These are phyloP conservation scores for Magnolia sinica DNA, from an alignment of 164 flowering plant genomes.

Conservation along the genomic window DNA sequence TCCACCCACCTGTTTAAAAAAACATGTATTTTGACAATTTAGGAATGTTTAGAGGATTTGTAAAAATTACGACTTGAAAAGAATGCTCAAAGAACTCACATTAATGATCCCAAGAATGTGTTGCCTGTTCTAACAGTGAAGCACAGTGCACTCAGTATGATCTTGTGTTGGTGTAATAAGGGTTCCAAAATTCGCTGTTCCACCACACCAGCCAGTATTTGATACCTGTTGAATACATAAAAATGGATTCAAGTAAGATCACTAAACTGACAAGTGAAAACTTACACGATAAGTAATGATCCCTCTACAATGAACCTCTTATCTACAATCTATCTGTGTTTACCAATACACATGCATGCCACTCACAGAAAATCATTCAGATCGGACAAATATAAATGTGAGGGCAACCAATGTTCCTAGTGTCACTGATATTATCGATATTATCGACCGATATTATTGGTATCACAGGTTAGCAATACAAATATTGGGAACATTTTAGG, in stretches of 20 bases:
- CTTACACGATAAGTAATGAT: no score
- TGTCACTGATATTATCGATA: no score
- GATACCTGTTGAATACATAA: constrained; percentile 58
- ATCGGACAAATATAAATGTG: no score
- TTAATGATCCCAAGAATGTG: constrained; percentile 88
- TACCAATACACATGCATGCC: no score
- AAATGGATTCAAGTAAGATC: not conserved
- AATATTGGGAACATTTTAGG: no score
- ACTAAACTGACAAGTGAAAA: no score
- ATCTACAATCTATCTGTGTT: no score
- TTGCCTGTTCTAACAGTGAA: constrained; percentile 94
- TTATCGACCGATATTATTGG: no score
- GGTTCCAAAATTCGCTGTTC: constrained; percentile 93
- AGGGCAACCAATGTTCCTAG: no score
- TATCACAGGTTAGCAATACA: no score
- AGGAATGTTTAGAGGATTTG: not conserved
- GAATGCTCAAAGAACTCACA: constrained; percentile 46
- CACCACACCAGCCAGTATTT: constrained; percentile 83
- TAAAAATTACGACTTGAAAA: not conserved
- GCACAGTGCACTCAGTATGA: constrained; percentile 77
- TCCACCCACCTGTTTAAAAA: constrained; percentile 86
- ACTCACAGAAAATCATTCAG: no score
- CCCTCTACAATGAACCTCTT: no score
- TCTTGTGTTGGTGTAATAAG: constrained; percentile 72
- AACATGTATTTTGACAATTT: constrained; percentile 2